These are phyloP conservation scores for Primulina eburnea DNA, from an alignment of 257 asterid genomes.

Conservation along the genomic window DNA sequence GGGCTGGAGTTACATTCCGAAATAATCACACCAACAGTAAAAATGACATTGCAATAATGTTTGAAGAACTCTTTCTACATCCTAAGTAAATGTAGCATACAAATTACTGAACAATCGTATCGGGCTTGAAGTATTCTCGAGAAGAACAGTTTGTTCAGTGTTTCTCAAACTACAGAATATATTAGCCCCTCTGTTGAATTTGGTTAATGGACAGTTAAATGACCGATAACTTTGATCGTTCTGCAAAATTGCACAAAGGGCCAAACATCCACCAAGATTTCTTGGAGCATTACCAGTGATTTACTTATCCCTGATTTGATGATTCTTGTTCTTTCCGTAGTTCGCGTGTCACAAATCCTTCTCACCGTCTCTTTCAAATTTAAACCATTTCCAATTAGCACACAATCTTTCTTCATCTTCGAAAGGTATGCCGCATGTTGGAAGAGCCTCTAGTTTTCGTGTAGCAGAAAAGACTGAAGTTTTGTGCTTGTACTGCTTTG, in stretches of 20 bases:
- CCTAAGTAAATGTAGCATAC: not conserved
- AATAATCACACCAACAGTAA: not conserved
- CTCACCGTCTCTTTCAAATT: conserved; percentile 47
- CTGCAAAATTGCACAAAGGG: not conserved
- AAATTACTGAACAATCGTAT: not conserved
- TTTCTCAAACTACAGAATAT: conserved; percentile 1
- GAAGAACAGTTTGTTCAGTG: not conserved
- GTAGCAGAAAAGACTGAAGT: conserved; percentile 35
- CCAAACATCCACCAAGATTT: not conserved
- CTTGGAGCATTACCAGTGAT: not conserved
- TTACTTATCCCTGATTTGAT: not conserved
- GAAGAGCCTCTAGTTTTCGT: conserved; percentile 46
- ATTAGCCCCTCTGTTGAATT: not conserved
- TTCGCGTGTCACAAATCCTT: conserved; percentile 26
- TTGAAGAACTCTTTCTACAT: not conserved
- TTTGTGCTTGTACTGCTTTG: conserved; percentile 70
- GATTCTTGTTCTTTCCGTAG: not conserved
- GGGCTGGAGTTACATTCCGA: too few species aligned
- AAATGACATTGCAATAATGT: not conserved
- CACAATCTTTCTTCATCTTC: conserved; percentile 65
- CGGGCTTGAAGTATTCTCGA: not conserved
- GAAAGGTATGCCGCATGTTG: conserved; percentile 54
- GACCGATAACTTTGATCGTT: conserved; percentile 2
- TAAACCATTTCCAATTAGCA: conserved; percentile 92
- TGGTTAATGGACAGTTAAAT: not conserved